Evolutionary conservation across 257 asterid genomes (phyloP), one percentile per base, ranked within the genome.

Genomic region (Vinca minor): DNA sequence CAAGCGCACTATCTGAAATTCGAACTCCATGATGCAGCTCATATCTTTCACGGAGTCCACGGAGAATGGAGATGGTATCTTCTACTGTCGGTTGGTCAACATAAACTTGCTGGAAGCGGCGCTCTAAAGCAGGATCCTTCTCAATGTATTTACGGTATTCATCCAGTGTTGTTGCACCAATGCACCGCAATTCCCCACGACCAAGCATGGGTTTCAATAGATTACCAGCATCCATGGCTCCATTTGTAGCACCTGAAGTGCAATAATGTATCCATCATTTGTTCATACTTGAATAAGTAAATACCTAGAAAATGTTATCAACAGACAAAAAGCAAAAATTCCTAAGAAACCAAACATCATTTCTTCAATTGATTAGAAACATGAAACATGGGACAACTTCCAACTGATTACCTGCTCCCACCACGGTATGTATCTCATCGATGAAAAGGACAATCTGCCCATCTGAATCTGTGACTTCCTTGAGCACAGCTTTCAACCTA

Each of bases 151-250:
- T 91, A 49, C 97, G 95, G 62, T 84, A 91, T 79, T 91, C 98
- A 64, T 91, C 95, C 79, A 91, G 74, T 35, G 98, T 91, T 49
- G 98, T 91, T 31, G 98, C 98, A 65, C 98, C 98, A 72, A 91
- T 91, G 81, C 98, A 91, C 49, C 98, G 87, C 17, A 92, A 79
- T 76, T 92, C 96, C 61, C 98, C 98, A 63, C 98, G 93, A 44
- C 96, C 98, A 76, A 92, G 96, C 98, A 91, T 91, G 49, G 98
- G 98, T 73, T 91, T 91, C 64, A 91, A 81, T 65, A 91, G 93
- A 81, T 91, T 88, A 48, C 96, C 95, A 71, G 98, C 98, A 79
- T 91, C 98, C 98, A 91, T 88, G 41, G 98, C 96, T 69, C 98
- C 98, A 74, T 72, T 84, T 14, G 95, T 85, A 69, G 98, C 98